Evolutionary conservation across 1,284 basidiomycete genomes (phyloP).

Genomic region (Trichosporon inkin): DNA sequence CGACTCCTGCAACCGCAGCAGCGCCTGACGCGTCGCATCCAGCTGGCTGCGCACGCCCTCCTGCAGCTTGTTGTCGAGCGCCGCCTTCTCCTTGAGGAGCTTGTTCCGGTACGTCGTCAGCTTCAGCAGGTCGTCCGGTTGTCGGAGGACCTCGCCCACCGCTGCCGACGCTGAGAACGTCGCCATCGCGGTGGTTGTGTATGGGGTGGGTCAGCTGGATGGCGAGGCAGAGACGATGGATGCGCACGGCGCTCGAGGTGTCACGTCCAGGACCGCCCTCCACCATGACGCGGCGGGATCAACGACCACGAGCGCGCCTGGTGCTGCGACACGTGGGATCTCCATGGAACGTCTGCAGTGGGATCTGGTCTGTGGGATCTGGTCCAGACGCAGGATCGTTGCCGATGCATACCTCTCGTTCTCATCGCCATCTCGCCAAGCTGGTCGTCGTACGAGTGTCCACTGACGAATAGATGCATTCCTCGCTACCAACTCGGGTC

Average conservation of each 20-base stretch:
- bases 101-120: constrained; percentile 86
- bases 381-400: neutral
- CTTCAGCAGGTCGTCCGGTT: constrained; percentile 90
- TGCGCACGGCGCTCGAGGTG: neutral
- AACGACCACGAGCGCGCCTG: neutral
- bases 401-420: neutral
- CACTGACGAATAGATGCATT: neutral
- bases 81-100: constrained; percentile 90
- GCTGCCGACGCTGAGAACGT: constrained; percentile 38
- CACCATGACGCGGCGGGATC: constrained; percentile 1
- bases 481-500: neutral
- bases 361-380: neutral
- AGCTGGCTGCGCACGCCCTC: constrained; percentile 91
- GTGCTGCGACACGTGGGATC: neutral
- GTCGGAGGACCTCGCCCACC: constrained; percentile 69
- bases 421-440: neutral
- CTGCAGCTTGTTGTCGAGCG: constrained; percentile 88
- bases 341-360: no score
- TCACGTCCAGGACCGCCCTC: neutral
- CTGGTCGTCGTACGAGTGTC: no score
- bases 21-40: constrained; percentile 81
- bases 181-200: constrained; percentile 27
- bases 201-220: constrained; percentile 20
- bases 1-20: constrained; percentile 78
- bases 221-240: neutral